These are phyloP conservation scores for Pseudotsuga menziesii DNA, from an alignment of 75 land plant genomes.

Conservation along the genomic window DNA sequence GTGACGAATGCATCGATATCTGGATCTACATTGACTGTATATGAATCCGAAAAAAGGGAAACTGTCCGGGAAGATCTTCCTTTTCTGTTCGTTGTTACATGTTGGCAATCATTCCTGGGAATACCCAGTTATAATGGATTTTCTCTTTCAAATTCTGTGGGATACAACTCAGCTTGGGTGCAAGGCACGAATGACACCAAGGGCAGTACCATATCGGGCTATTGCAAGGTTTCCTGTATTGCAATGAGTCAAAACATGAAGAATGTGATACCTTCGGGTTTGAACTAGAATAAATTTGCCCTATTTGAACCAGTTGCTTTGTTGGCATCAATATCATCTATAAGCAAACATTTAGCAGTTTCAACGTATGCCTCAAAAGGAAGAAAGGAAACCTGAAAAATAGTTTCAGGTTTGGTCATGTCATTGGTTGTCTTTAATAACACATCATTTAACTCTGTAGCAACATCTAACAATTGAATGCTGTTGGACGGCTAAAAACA, in stretches of 20 bases:
- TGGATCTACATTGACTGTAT: not conserved
- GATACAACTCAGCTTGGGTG: slow-evolving; percentile 16
- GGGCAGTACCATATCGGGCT: slow-evolving; percentile 95
- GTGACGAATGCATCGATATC: not conserved
- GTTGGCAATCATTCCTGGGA: too few relatives aligned
- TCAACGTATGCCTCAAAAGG: slow-evolving; percentile 60
- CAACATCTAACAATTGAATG: slow-evolving; percentile 93
- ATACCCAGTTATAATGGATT: too few relatives aligned
- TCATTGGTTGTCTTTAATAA: slow-evolving; percentile 73
- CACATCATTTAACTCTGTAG: slow-evolving; percentile 58
- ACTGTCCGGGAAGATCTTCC: too few relatives aligned
- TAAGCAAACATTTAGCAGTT: slow-evolving; percentile 83
- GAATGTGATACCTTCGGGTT: slow-evolving; percentile 18
- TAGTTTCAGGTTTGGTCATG: too few relatives aligned
- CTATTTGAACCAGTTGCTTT: slow-evolving; percentile 85
- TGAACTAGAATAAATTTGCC: slow-evolving; percentile 43
- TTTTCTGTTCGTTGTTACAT: too few relatives aligned
- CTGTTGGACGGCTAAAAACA: slow-evolving; percentile 98
- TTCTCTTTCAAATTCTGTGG: too few relatives aligned
- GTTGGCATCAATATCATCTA: slow-evolving; percentile 74
- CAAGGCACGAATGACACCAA: slow-evolving; percentile 84
- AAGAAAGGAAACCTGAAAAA: not conserved
- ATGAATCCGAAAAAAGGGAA: not conserved
- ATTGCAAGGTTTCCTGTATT: slow-evolving; percentile 98
- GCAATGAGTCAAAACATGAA: slow-evolving; percentile 87